Evolutionary conservation across 2,329 filamentous ascomycete species (phyloP).

Genomic region (Colletotrichum sp.): DNA sequence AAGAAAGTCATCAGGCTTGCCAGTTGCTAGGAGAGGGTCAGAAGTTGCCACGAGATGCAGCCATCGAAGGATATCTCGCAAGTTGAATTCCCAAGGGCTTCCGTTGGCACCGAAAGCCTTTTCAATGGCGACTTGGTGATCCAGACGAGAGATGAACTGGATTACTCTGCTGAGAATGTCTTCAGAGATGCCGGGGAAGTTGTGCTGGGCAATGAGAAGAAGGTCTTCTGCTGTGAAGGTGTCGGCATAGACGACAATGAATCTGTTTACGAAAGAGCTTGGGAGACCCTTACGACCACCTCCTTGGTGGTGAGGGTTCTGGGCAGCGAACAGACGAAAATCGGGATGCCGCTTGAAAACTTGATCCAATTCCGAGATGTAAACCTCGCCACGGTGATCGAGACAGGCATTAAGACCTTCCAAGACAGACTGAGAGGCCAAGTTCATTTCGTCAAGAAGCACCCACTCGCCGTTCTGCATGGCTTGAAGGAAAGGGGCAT

Average conservation of each 20-base stretch:
- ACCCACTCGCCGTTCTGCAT: constrained; percentile 99
- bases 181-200: constrained; percentile 69
- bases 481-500: constrained; percentile 92
- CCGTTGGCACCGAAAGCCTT: constrained; percentile 65
- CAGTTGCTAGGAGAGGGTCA: constrained; percentile 65
- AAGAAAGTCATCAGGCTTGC: constrained; percentile 74
- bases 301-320: constrained; percentile 97
- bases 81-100: constrained; percentile 94
- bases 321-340: constrained; percentile 95
- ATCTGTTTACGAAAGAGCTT: constrained; percentile 95
- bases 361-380: constrained; percentile 93
- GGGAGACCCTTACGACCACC: constrained; percentile 94
- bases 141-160: constrained; percentile 79
- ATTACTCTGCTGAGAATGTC: constrained; percentile 72
- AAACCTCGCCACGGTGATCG: constrained; percentile 94
- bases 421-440: constrained; percentile 94
- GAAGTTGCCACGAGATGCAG: constrained; percentile 71
- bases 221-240: constrained; percentile 84
- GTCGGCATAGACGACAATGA: constrained; percentile 97
- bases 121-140: constrained; percentile 69
- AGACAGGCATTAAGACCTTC: constrained; percentile 96
- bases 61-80: constrained; percentile 91
- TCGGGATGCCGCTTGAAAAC: constrained; percentile 88
- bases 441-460: constrained; percentile 96
- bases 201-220: constrained; percentile 77